Percentiles rank a stretch among this genome's conserved stretches.
Conservation (phyloP, 2,329 filamentous ascomycete species). For the Colletotrichum coccodes region DNA sequence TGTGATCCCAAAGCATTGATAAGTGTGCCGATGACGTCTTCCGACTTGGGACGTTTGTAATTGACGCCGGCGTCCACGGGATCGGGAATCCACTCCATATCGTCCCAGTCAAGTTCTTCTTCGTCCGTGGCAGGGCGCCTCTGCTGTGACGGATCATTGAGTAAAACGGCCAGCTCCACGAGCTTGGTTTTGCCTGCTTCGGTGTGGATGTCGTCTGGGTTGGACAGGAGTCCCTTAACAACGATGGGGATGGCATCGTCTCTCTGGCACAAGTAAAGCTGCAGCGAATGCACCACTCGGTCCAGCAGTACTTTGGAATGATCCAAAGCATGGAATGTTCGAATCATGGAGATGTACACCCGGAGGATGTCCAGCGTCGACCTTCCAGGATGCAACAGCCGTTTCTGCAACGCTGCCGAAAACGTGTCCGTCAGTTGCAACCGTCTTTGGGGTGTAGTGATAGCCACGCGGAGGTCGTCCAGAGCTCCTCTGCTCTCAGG, state of each 20-base stretch:
- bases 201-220: constrained; percentile 58
- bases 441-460: constrained; percentile 75
- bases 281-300: constrained; percentile 77
- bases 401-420: constrained; percentile 69
- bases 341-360: constrained; percentile 83
- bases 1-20: constrained; percentile 89
- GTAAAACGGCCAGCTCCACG: constrained; percentile 73
- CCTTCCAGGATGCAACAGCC: constrained; percentile 78
- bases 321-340: constrained; percentile 79
- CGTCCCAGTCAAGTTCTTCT: constrained; percentile 86
- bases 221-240: constrained; percentile 77
- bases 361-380: constrained; percentile 81
- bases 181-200: constrained; percentile 61
- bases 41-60: constrained; percentile 87
- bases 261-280: constrained; percentile 79
- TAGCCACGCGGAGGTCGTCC: constrained; percentile 77
- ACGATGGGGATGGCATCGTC: constrained; percentile 84
- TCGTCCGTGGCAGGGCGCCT: constrained; percentile 64
- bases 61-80: constrained; percentile 93
- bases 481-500: constrained; percentile 77
- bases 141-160: constrained; percentile 69
- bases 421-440: constrained; percentile 77
- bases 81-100: constrained; percentile 93
- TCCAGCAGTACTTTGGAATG: constrained; percentile 81
- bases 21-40: constrained; percentile 91